These are phyloP conservation scores for Emericellopsis atlantica DNA, from an alignment of 2,329 filamentous ascomycete species.

Conservation along the genomic window DNA sequence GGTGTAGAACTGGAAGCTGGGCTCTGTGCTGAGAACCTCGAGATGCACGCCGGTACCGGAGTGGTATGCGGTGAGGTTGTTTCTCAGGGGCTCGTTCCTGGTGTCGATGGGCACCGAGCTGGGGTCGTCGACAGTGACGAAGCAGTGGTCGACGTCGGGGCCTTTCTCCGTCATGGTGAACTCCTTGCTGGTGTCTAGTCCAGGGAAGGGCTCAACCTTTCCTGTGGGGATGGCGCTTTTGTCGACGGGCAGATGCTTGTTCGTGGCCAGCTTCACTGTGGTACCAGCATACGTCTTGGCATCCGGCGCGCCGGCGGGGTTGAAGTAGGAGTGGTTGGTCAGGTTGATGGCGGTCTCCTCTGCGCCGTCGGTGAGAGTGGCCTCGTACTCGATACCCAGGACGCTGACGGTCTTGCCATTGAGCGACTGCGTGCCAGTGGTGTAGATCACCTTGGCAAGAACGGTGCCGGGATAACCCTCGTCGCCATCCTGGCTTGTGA, in stretches of 20 bases:
- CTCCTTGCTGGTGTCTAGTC: constrained; percentile 48
- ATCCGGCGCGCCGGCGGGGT: constrained; percentile 33
- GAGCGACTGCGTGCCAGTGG: constrained; percentile 48
- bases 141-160: constrained; percentile 83
- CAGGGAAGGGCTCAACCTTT: constrained; percentile 49
- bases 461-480: constrained; percentile 85
- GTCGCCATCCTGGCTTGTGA: constrained; percentile 66
- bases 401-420: constrained; percentile 53
- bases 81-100: constrained; percentile 46
- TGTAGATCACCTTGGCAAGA: constrained; percentile 67
- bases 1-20: constrained; percentile 94
- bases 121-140: constrained; percentile 59
- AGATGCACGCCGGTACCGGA: constrained; percentile 65
- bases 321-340: constrained; percentile 87
- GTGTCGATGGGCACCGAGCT: constrained; percentile 52
- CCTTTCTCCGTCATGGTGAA: constrained; percentile 62
- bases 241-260: constrained; percentile 62
- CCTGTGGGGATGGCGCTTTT: constrained; percentile 61
- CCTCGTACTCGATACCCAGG: constrained; percentile 82
- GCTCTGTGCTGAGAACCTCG: constrained; percentile 83
- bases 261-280: constrained; percentile 52
- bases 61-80: constrained; percentile 62
- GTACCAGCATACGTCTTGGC: constrained; percentile 39
- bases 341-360: constrained; percentile 89
- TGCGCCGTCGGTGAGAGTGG: constrained; percentile 61